Conservation (phyloP, 106 monocot genomes). For the Platanthera zijinensis region DNA sequence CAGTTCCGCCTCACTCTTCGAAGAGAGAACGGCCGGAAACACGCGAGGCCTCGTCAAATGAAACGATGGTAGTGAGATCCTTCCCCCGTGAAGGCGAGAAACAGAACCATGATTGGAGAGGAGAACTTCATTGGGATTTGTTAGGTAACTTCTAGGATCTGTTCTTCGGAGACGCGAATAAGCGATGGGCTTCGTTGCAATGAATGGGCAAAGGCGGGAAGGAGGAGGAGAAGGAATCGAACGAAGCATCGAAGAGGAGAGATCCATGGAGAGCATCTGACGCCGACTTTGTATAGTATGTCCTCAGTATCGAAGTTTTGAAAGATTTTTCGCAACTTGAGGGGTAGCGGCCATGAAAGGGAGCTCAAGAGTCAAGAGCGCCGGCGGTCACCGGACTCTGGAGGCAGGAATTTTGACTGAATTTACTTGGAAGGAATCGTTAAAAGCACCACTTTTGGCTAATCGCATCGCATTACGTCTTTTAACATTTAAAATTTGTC, state of each 20-base stretch:
- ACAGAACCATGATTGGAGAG: background rate
- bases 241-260: background rate
- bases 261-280: constrained; percentile 6
- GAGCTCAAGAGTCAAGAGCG: background rate
- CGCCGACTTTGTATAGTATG: background rate
- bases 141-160: background rate
- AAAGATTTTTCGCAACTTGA: background rate
- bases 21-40: constrained; percentile 6
- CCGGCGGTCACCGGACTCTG: background rate
- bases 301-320: background rate
- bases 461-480: too few species aligned
- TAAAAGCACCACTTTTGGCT: too few species aligned
- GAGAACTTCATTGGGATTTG: background rate
- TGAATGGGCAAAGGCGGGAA: background rate
- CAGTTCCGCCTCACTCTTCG: constrained; percentile 9
- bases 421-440: too few species aligned
- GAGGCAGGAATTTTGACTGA: too few species aligned
- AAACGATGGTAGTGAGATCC: background rate
- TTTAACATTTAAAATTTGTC: too few species aligned
- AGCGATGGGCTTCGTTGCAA: background rate
- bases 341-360: background rate
- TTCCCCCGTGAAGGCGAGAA: background rate
- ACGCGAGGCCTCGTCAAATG: background rate
- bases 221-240: background rate
- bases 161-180: background rate